phyloP scores from a whole-genome alignment of 2,329 filamentous ascomycete genomes.

The Fusarium ramigenum region DNA sequence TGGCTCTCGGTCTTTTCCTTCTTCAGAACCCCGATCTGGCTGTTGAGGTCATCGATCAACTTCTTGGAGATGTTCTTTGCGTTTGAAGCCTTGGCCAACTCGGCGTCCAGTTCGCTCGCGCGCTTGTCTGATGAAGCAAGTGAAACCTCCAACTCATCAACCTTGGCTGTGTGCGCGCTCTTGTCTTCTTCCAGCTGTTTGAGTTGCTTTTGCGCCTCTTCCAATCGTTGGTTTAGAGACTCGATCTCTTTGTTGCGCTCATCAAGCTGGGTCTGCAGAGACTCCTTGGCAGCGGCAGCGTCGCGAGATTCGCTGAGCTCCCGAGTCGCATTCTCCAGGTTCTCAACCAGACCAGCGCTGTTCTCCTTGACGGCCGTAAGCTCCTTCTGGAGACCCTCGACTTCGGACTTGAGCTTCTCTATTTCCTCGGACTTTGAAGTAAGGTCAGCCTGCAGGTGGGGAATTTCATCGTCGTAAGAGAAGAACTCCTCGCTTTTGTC shows the following conservation, averaged over 20 bases:
- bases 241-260: slow-evolving; percentile 59
- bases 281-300: slow-evolving; percentile 51
- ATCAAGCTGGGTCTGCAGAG: slow-evolving; percentile 61
- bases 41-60: slow-evolving; percentile 50
- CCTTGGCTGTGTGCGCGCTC: slow-evolving; percentile 44
- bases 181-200: slow-evolving; percentile 54
- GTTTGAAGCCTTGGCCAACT: slow-evolving; percentile 52
- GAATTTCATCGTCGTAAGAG: slow-evolving; percentile 89
- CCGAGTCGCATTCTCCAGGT: slow-evolving; percentile 72
- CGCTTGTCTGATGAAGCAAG: slow-evolving; percentile 49
- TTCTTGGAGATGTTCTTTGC: slow-evolving; percentile 55
- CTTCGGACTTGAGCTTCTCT: slow-evolving; percentile 73
- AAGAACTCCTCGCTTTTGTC: slow-evolving; percentile 78
- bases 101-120: slow-evolving; percentile 51
- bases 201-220: slow-evolving; percentile 55
- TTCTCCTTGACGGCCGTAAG: slow-evolving; percentile 77
- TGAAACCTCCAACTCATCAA: slow-evolving; percentile 50
- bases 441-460: slow-evolving; percentile 80
- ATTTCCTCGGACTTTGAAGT: slow-evolving; percentile 76
- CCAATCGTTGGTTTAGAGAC: slow-evolving; percentile 59
- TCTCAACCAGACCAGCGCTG: slow-evolving; percentile 71
- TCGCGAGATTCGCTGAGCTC: slow-evolving; percentile 65
- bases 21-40: slow-evolving; percentile 50
- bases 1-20: slow-evolving; percentile 47
- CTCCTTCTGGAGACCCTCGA: slow-evolving; percentile 74